Base-by-base conservation (phyloP, 768 basidiomycete species). In the Amanita pseudoporphyria region DNA sequence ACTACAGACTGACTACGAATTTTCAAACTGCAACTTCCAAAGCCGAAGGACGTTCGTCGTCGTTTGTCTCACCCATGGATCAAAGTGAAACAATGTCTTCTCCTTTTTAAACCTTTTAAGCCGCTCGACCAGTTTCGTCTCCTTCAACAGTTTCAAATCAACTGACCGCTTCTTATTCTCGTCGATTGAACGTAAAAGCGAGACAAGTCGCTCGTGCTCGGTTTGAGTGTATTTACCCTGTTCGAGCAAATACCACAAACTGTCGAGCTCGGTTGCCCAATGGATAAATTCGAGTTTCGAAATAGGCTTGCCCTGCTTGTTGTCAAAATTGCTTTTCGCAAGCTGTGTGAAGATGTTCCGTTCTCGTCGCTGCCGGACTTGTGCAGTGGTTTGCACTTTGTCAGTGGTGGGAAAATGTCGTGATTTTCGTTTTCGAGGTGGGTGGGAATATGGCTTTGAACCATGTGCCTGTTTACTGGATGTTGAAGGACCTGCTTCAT, bases 111-210 rank as follows among this genome's bases (percentile, higher is more conserved):
- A 56, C 21, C 45, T 53, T 12, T 47, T 44, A 35, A 62, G 19
- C 3, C 40, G 37, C 21, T 31, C 24, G 5, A 52, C 48, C 31
- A 63, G 40, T 41, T 54, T 52, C 16, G 61, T 39, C 36, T 56
- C 54, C 31, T n/a, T 38, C 47, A 64, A 42, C 47, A 55, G 36
- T 16, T 52, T 51, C 24, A 38, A 45, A 4, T 58, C 59, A 19
- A 64, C 26, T 4, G 50, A 54, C 19, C 57, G 53, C 13, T 40
- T 30, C 31, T 49, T 52, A 21, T 47, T 21, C 13, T 33, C 13
- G n/a, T 54, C 38, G 21, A 55, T 56, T 4, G 10, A 16, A 1
- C 19, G 3, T 16, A 58, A 24, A 4, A 52, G 46, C 5, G 24
- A 14, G 7, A 47, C 10, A 12, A 58, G 46, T 19, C 21, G 22